Evolutionary conservation across 768 basidiomycete genomes (phyloP).

Genomic region (Daedalea quercina): DNA sequence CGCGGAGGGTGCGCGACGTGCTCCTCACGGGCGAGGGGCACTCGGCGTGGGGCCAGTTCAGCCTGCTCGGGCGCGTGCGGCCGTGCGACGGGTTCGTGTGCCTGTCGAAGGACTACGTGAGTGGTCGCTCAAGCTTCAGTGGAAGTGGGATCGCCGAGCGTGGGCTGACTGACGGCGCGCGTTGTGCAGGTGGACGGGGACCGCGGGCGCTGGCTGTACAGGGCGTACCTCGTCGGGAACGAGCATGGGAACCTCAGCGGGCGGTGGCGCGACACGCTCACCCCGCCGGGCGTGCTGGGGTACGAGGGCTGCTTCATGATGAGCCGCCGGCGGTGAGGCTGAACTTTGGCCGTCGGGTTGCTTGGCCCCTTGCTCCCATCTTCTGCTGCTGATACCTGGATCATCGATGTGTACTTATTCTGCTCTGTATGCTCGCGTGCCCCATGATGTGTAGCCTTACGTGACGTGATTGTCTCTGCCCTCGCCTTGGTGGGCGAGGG

Average conservation of each 20-base stretch:
- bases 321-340: constrained; percentile 48
- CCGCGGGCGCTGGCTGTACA: constrained; percentile 80
- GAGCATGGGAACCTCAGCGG: constrained; percentile 68
- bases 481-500: no score
- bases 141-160: not conserved
- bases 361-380: not conserved
- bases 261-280: constrained; percentile 83
- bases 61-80: constrained; percentile 70
- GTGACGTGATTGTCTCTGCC: no score
- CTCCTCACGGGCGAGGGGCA: constrained; percentile 83
- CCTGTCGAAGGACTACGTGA: constrained; percentile 80
- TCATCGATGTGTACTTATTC: no score
- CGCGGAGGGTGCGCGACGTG: constrained; percentile 42
- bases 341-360: no score
- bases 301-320: constrained; percentile 87
- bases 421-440: no score
- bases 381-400: not conserved
- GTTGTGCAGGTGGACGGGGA: constrained; percentile 55
- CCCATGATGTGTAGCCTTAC: no score
- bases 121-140: constrained; percentile 6
- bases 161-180: not conserved
- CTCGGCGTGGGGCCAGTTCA: constrained; percentile 89
- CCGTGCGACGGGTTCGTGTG: constrained; percentile 77
- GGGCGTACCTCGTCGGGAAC: constrained; percentile 74
- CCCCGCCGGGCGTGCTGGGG: constrained; percentile 50